These are phyloP conservation scores for Metschnikowia borealis DNA, from an alignment of 805 yeast species.

Conservation along the genomic window DNA sequence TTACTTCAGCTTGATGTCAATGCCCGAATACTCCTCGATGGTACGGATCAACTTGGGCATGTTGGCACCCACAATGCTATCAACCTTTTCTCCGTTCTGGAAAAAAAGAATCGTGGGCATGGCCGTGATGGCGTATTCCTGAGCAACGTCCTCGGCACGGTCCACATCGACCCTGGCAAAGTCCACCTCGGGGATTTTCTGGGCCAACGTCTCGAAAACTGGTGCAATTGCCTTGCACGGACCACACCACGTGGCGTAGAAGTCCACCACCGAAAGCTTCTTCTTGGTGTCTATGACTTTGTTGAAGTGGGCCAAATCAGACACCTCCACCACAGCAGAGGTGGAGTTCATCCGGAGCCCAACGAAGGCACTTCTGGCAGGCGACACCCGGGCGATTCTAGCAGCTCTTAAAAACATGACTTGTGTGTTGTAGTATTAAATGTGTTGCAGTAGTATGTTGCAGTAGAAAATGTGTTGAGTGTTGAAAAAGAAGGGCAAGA, in stretches of 20 bases:
- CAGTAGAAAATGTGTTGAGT: no score
- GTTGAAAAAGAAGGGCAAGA: no score
- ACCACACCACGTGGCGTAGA: slow-evolving; percentile 74
- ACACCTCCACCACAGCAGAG: slow-evolving; percentile 27
- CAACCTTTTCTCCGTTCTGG: slow-evolving; percentile 55
- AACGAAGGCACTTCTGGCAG: neutral
- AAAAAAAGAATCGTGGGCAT: slow-evolving; percentile 73
- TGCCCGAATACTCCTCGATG: slow-evolving; percentile 28
- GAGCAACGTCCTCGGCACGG: slow-evolving; percentile 54
- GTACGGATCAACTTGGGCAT: slow-evolving; percentile 32
- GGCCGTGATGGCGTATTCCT: slow-evolving; percentile 58
- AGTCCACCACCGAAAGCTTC: slow-evolving; percentile 54
- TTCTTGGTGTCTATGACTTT: slow-evolving; percentile 22
- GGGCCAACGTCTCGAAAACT: slow-evolving; percentile 41
- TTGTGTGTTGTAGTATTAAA: no score
- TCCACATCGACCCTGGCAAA: slow-evolving; percentile 75
- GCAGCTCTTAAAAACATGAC: slow-evolving; percentile 2
- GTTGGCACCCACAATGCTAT: slow-evolving; percentile 64
- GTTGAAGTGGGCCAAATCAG: slow-evolving; percentile 25
- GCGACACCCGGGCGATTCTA: neutral
- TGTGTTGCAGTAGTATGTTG: no score
- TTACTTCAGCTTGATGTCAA: slow-evolving; percentile 20
- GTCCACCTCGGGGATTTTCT: slow-evolving; percentile 45
- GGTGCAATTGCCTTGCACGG: slow-evolving; percentile 77
- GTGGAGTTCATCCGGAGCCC: slow-evolving; percentile 14